Conservation (phyloP, 2,329 filamentous ascomycete species). For the Botrytis pseudocinerea region DNA sequence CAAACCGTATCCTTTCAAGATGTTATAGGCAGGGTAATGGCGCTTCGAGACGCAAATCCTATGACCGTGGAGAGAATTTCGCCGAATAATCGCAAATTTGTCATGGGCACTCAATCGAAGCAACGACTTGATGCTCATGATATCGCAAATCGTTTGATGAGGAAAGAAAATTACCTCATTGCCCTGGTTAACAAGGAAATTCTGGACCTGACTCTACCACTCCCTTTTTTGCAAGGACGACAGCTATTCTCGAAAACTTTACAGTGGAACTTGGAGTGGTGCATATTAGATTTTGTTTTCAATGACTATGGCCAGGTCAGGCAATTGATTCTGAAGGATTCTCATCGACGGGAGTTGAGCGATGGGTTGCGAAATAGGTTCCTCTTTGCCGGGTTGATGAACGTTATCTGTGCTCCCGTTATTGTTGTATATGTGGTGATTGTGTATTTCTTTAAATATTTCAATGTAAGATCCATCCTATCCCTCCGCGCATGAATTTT, state of each 20-base stretch:
- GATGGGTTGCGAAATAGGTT: constrained; percentile 76
- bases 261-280: constrained; percentile 88
- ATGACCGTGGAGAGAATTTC: constrained; percentile 62
- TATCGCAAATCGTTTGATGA: constrained; percentile 95
- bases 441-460: constrained; percentile 92
- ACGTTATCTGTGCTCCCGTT: constrained; percentile 82
- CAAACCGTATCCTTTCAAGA: constrained; percentile 75
- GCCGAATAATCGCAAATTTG: constrained; percentile 57
- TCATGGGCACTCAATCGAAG: constrained; percentile 76
- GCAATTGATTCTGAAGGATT: constrained; percentile 80
- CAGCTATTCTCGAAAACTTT: constrained; percentile 87
- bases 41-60: constrained; percentile 67
- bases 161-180: constrained; percentile 94
- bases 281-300: constrained; percentile 92
- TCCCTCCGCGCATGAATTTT: neutral
- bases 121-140: constrained; percentile 94
- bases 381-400: constrained; percentile 79
- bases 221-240: constrained; percentile 77
- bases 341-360: constrained; percentile 76
- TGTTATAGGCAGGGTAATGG: constrained; percentile 68
- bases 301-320: constrained; percentile 85
- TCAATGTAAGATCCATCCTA: constrained; percentile 62
- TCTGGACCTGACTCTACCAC: constrained; percentile 78
- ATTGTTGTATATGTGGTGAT: constrained; percentile 83
- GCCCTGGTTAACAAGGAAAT: constrained; percentile 97